phyloP scores from a whole-genome alignment of 148 eudicot genomes.

The Amaranthus palmeri region DNA sequence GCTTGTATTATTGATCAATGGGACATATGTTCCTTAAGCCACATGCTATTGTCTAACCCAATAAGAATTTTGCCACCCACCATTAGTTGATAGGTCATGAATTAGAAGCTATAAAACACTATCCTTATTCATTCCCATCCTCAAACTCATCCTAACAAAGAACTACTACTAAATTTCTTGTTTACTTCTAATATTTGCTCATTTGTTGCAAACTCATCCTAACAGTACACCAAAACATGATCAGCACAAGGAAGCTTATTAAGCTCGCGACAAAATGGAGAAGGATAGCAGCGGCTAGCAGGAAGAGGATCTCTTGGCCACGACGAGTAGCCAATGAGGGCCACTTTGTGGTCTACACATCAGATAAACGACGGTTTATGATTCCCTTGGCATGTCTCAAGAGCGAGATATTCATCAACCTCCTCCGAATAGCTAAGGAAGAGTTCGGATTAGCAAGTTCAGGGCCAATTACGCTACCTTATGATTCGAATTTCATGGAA shows the following conservation, averaged over 20 bases:
- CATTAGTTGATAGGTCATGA: too few relatives aligned
- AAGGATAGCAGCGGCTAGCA: constrained; percentile 21
- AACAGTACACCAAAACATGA: constrained; percentile 16
- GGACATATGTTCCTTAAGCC: too few relatives aligned
- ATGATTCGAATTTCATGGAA: constrained; percentile 15
- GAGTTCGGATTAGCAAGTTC: constrained; percentile 12
- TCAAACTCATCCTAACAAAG: too few relatives aligned
- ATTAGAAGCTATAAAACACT: too few relatives aligned
- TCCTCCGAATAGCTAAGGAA: constrained; percentile 17
- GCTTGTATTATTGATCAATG: too few relatives aligned
- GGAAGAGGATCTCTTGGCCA: constrained; percentile 20
- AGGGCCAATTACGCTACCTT: constrained; percentile 17
- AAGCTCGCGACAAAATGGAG: constrained; percentile 40
- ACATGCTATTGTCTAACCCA: too few relatives aligned
- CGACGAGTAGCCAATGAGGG: constrained; percentile 9
- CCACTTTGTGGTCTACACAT: constrained; percentile 20
- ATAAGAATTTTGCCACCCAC: too few relatives aligned
- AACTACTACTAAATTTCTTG: too few relatives aligned
- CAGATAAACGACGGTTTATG: constrained; percentile 19
- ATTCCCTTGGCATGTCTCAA: constrained; percentile 14
- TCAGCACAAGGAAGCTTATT: constrained; percentile 39
- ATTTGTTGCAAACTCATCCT: too few relatives aligned
- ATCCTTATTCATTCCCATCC: too few relatives aligned
- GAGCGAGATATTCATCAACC: too few relatives aligned
- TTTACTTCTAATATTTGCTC: too few relatives aligned